phyloP scores from a whole-genome alignment of 768 basidiomycete species.

The Leccinellum rugosiceps region DNA sequence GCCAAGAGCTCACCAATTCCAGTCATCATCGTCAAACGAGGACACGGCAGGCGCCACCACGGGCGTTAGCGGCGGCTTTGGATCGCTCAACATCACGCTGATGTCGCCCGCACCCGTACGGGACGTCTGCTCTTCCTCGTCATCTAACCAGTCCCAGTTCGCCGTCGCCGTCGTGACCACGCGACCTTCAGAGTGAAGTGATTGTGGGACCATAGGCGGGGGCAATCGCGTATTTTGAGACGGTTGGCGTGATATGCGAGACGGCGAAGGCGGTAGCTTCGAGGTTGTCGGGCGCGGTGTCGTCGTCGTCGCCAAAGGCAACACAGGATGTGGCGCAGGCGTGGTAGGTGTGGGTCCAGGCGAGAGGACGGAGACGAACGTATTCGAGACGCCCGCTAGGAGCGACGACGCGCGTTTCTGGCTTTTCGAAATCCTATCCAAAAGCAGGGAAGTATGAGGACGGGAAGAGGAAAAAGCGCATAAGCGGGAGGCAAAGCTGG shows the following conservation, averaged over 20 bases:
- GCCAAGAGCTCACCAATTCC: slow-evolving; percentile 50
- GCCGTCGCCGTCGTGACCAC: slow-evolving; percentile 7
- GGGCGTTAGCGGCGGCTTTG: slow-evolving; percentile 15
- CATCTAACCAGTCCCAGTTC: slow-evolving; percentile 30
- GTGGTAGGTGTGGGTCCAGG: slow-evolving; percentile 36
- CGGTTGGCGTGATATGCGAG: neutral
- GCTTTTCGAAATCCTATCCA: slow-evolving; percentile 55
- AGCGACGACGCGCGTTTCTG: slow-evolving; percentile 69
- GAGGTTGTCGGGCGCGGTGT: slow-evolving; percentile 15
- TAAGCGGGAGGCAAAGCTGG: neutral
- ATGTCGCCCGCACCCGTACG: slow-evolving; percentile 12
- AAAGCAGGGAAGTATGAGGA: neutral
- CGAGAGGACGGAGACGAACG: slow-evolving; percentile 47
- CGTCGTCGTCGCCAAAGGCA: neutral
- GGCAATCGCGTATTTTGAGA: neutral
- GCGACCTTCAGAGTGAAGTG: neutral
- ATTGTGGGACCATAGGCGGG: neutral
- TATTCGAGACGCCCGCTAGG: slow-evolving; percentile 61
- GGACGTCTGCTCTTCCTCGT: slow-evolving; percentile 37
- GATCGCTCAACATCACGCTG: slow-evolving; percentile 28
- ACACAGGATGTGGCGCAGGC: slow-evolving; percentile 11
- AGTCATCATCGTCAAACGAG: slow-evolving; percentile 45
- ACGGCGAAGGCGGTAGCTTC: neutral
- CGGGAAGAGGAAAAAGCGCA: neutral
- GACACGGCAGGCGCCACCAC: neutral